These are phyloP conservation scores for Sphaceloma murrayae DNA, from an alignment of 2,329 filamentous ascomycete species.

Conservation along the genomic window DNA sequence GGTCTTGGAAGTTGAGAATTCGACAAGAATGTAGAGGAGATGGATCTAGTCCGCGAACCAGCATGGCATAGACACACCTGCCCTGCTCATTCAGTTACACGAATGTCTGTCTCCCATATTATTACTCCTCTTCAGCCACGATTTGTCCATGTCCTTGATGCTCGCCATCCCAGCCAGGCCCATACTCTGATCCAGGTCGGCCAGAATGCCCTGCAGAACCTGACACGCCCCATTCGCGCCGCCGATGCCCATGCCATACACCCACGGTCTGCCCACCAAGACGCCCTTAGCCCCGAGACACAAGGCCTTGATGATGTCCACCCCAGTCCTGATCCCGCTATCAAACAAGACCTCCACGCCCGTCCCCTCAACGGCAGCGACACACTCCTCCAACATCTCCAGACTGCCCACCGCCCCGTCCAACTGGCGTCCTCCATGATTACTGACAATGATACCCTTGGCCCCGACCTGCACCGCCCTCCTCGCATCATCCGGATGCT, in stretches of 20 bases:
- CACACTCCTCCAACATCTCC: conserved; percentile 50
- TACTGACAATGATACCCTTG: conserved; percentile 43
- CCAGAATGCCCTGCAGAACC: conserved; percentile 18
- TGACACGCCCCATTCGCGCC: conserved; percentile 46
- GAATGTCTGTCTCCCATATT: conserved; percentile 19
- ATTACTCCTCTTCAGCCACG: conserved; percentile 17
- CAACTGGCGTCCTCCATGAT: conserved; percentile 45
- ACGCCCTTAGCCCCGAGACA: conserved; percentile 49
- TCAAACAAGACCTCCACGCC: conserved; percentile 41
- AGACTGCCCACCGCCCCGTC: conserved; percentile 44
- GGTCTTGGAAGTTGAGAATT: too few relatives aligned
- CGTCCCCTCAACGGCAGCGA: conserved; percentile 47
- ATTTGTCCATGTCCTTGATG: conserved; percentile 17
- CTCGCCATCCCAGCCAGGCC: conserved; percentile 18
- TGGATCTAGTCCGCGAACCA: too few relatives aligned
- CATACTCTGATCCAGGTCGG: conserved; percentile 21
- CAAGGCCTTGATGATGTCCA: conserved; percentile 44
- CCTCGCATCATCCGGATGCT: conserved; percentile 41
- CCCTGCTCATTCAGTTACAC: conserved; percentile 17
- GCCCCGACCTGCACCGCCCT: conserved; percentile 37
- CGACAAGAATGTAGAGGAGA: too few relatives aligned
- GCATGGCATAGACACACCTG: too few relatives aligned
- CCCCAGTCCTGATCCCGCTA: conserved; percentile 41
- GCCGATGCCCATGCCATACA: conserved; percentile 49
- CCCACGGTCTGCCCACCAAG: conserved; percentile 47